phyloP scores from a whole-genome alignment of 78 protist species.

The Bigelowiella natans region DNA sequence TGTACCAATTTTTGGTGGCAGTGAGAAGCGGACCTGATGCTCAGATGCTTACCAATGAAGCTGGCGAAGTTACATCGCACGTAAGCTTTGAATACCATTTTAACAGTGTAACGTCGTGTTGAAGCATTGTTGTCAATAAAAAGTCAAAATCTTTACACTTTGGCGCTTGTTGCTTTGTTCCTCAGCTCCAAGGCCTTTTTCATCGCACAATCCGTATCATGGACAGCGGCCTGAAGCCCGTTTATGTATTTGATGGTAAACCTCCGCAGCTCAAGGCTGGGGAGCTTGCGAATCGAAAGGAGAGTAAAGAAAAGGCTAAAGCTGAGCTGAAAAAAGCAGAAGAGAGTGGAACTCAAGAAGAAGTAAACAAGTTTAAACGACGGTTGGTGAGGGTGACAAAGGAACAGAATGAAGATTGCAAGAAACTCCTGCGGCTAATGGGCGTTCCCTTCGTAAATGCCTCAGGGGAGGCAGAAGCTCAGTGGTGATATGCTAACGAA shows the following conservation, averaged over 20 bases:
- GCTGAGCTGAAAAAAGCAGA: slow-evolving; percentile 53
- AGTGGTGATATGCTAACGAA: background rate
- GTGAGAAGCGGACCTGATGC: slow-evolving; percentile 33
- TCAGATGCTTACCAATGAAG: slow-evolving; percentile 47
- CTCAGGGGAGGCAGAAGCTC: background rate
- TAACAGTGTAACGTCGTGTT: background rate
- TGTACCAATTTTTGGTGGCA: slow-evolving; percentile 89
- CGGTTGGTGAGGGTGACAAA: slow-evolving; percentile 52
- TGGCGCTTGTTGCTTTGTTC: background rate
- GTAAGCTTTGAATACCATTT: background rate
- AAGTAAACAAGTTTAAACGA: slow-evolving; percentile 47
- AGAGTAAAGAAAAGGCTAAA: slow-evolving; percentile 61
- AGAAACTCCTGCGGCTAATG: slow-evolving; percentile 76
- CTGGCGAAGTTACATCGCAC: slow-evolving; percentile 77
- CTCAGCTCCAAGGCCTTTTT: slow-evolving; percentile 72
- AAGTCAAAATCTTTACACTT: background rate
- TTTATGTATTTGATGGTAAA: slow-evolving; percentile 95
- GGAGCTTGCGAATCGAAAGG: slow-evolving; percentile 79
- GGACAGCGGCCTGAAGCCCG: slow-evolving; percentile 74
- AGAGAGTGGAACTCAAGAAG: slow-evolving; percentile 71
- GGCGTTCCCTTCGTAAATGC: slow-evolving; percentile 83
- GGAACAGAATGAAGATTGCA: slow-evolving; percentile 81
- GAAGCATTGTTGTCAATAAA: slow-evolving; percentile 40
- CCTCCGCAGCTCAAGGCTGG: slow-evolving; percentile 86
- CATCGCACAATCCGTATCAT: slow-evolving; percentile 88